Conservation (phyloP, 2,329 filamentous ascomycete species). For the Pleoardoris graminearum region DNA sequence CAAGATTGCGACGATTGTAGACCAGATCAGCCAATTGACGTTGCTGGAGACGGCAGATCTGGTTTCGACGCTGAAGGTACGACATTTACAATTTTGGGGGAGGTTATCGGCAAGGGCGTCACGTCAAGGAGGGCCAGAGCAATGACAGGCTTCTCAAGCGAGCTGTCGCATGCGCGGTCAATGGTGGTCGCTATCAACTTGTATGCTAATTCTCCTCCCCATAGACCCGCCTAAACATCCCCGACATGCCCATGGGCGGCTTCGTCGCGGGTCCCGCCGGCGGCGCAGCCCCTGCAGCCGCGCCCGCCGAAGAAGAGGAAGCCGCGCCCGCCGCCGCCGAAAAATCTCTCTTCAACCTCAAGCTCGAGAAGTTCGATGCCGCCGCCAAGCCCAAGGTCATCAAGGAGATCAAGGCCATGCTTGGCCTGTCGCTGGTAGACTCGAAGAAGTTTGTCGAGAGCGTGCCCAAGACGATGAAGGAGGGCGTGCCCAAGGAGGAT, state of each 20-base stretch:
- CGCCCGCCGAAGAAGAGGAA: slow-evolving; percentile 75
- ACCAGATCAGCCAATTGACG: slow-evolving; percentile 98
- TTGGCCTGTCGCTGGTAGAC: slow-evolving; percentile 94
- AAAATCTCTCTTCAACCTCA: slow-evolving; percentile 97
- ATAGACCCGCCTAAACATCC: slow-evolving; percentile 93
- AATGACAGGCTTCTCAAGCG: neutral
- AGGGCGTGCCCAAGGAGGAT: slow-evolving; percentile 97
- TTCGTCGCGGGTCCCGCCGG: slow-evolving; percentile 69
- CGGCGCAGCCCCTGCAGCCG: slow-evolving; percentile 61
- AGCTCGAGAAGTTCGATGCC: slow-evolving; percentile 87
- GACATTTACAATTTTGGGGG: slow-evolving; percentile 4
- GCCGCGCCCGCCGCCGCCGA: slow-evolving; percentile 85
- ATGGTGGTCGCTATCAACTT: no score
- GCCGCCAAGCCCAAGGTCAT: slow-evolving; percentile 96
- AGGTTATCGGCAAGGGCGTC: neutral
- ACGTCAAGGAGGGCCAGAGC: neutral
- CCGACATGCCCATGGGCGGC: slow-evolving; percentile 91
- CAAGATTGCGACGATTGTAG: slow-evolving; percentile 93
- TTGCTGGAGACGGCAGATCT: slow-evolving; percentile 96
- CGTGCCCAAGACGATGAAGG: slow-evolving; percentile 98
- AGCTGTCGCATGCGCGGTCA: no score
- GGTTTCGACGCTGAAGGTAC: slow-evolving; percentile 91
- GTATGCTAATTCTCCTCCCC: no score
- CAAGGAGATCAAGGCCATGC: slow-evolving; percentile 98
- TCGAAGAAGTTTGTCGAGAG: slow-evolving; percentile 99